Conservation (phyloP, 2,329 filamentous ascomycete genomes). For the Falciphora oryzae region DNA sequence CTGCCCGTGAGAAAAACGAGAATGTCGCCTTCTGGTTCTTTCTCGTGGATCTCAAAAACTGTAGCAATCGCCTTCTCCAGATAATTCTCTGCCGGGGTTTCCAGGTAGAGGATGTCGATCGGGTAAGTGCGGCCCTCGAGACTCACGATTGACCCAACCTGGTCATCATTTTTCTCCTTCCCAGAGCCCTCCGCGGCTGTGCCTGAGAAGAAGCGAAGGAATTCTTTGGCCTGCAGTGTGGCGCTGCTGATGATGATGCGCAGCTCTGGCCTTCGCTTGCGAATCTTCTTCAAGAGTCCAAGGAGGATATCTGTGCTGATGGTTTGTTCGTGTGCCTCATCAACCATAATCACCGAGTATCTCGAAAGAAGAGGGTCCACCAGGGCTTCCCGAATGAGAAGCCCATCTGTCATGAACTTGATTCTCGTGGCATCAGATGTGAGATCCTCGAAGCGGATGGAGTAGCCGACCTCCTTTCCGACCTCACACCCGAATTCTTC, state of each 20-base stretch:
- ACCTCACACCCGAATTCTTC: conserved; percentile 82
- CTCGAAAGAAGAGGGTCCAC: conserved; percentile 86
- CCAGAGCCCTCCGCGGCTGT: conserved; percentile 12
- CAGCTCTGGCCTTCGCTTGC: conserved; percentile 71
- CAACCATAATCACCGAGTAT: conserved; percentile 96
- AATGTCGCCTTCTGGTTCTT: conserved; percentile 78
- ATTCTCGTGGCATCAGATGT: conserved; percentile 81
- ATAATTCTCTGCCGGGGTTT: conserved; percentile 77
- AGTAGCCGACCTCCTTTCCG: conserved; percentile 89
- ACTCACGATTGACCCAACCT: conserved; percentile 62
- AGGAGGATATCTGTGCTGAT: conserved; percentile 88
- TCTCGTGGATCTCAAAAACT: conserved; percentile 79
- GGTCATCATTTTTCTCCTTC: conserved; percentile 22
- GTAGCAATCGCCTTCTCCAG: conserved; percentile 76
- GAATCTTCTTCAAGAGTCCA: conserved; percentile 86
- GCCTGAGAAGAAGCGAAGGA: conserved; percentile 66
- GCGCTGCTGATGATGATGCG: conserved; percentile 90
- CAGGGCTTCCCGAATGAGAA: conserved; percentile 85
- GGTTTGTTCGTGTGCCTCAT: conserved; percentile 92
- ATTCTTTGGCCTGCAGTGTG: conserved; percentile 83
- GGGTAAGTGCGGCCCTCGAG: conserved; percentile 85
- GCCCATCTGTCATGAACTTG: conserved; percentile 92
- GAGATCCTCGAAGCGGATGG: conserved; percentile 86
- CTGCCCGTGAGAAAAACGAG: conserved; percentile 87
- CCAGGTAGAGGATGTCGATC: conserved; percentile 78